Conservation (phyloP, 2,329 filamentous ascomycete species). For the Coniella vitis region DNA sequence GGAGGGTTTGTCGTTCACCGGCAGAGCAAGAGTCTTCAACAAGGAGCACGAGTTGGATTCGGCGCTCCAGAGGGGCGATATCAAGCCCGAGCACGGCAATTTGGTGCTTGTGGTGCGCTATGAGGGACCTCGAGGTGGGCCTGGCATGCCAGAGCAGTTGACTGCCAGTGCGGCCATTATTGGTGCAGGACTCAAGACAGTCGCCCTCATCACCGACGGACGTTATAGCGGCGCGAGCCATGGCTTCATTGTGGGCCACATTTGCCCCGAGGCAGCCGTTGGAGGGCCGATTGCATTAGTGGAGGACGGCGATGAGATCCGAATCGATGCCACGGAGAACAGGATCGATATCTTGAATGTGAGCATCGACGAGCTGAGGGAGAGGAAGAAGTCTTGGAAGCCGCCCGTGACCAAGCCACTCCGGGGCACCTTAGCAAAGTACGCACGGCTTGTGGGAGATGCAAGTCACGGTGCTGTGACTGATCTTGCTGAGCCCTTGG, state of each 20-base stretch:
- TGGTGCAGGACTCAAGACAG: conserved; percentile 76
- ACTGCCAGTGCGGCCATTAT: conserved; percentile 88
- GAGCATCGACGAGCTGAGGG: conserved; percentile 62
- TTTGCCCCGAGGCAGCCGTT: conserved; percentile 80
- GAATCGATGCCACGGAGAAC: conserved; percentile 73
- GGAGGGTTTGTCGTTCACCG: conserved; percentile 74
- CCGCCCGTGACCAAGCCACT: conserved; percentile 51
- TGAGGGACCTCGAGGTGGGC: conserved; percentile 87
- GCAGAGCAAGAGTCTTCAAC: conserved; percentile 76
- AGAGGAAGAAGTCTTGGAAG: conserved; percentile 54
- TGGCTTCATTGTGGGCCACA: conserved; percentile 82
- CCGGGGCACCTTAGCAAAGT: conserved; percentile 64
- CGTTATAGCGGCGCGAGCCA: conserved; percentile 77
- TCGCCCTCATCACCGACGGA: conserved; percentile 67
- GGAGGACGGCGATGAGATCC: conserved; percentile 71
- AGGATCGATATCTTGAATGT: conserved; percentile 61
- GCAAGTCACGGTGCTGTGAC: conserved; percentile 54
- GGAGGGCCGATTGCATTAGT: conserved; percentile 81
- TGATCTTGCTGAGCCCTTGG: conserved; percentile 29
- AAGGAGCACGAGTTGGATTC: conserved; percentile 75
- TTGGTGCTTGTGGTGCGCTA: conserved; percentile 88
- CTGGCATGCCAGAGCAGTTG: conserved; percentile 91
- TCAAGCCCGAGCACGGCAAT: conserved; percentile 83
- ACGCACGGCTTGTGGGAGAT: conserved; percentile 53
- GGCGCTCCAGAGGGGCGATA: conserved; percentile 67